phyloP scores from a whole-genome alignment of 2,329 filamentous ascomycete genomes.

The Tolypocladium album region DNA sequence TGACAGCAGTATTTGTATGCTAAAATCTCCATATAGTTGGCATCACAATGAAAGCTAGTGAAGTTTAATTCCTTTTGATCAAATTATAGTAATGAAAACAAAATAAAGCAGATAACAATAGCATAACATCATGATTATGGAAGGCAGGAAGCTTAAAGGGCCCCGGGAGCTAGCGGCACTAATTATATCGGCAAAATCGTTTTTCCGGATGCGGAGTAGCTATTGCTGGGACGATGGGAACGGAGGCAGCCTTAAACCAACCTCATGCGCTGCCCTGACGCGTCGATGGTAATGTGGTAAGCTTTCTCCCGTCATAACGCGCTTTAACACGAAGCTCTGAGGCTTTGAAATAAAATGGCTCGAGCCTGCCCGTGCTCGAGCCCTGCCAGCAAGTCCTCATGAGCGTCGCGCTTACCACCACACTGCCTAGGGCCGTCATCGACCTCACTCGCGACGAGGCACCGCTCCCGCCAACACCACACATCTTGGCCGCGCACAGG shows the following conservation, averaged over 20 bases:
- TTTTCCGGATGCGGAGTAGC: background rate
- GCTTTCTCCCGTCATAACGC: background rate
- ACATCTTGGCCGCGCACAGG: conserved; percentile 1
- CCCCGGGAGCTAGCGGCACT: background rate
- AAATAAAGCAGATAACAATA: background rate
- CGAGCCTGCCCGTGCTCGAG: background rate
- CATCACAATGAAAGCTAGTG: too few relatives aligned
- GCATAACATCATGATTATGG: background rate
- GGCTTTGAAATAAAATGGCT: background rate
- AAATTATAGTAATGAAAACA: background rate
- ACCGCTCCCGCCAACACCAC: conserved; percentile 1
- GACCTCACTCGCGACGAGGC: conserved; percentile 15
- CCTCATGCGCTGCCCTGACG: background rate
- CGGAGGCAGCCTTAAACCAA: background rate
- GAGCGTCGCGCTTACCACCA: conserved; percentile 15
- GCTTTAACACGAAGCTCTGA: background rate
- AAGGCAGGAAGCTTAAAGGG: background rate
- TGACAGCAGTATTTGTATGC: too few relatives aligned
- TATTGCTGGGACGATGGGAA: background rate
- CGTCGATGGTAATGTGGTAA: background rate
- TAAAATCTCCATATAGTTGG: background rate
- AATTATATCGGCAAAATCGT: background rate
- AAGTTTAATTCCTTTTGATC: fast-evolving
- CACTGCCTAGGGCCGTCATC: conserved; percentile 14
- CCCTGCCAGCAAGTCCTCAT: conserved; percentile 7